Evolutionary conservation across 441 rosid genomes (phyloP), one percentile per base, ranked within the genome.

Genomic region (Erodium moschatum): DNA sequence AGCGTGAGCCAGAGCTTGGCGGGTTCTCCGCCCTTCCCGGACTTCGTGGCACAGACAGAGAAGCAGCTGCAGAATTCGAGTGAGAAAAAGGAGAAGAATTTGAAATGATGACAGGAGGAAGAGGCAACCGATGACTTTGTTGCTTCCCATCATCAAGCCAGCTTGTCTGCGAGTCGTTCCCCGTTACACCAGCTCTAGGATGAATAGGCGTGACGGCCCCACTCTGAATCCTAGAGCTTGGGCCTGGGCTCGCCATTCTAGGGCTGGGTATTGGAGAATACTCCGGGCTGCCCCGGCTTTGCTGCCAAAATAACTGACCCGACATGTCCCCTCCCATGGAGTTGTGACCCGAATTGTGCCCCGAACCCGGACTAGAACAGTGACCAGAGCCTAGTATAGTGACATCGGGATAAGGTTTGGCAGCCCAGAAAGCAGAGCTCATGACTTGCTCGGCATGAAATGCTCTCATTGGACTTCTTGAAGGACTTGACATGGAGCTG

Each of bases 201-300:
- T 83, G 84, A 67, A 74, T 75, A 54, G 86, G 86, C n/a, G 86
- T 83, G 21, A 83, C 86, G n/a, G 84, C 81, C 68, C 86, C 86
- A 61, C 86, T 83, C 20, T 83, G 86, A 69, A 83, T 83, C 69
- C 86, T 75, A 29, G 86, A 83, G 75, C 84, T 74, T 54, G 86
- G 84, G 44, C 86, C 86, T 42, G 86, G 83, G 70, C 86, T 81
- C 44, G 84, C 70, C 84, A 83, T 79, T 58, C 84, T 73, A 24
- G 86, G 86, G 75, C 86, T 83, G 5, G 84, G 84, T 64, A 72
- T 76, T 15, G 86, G 84, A 62, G 86, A 83, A 67, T 75, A 81
- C 72, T 83, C 86, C 4, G 86, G 86, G 74, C 86, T 83, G n/a
- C 86, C 84, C 81, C 81, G 72, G 65, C 84, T 83, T 68, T 74